These are phyloP conservation scores for Nannochloris sp. DNA, from an alignment of 139 green algal genomes.

Conservation along the genomic window DNA sequence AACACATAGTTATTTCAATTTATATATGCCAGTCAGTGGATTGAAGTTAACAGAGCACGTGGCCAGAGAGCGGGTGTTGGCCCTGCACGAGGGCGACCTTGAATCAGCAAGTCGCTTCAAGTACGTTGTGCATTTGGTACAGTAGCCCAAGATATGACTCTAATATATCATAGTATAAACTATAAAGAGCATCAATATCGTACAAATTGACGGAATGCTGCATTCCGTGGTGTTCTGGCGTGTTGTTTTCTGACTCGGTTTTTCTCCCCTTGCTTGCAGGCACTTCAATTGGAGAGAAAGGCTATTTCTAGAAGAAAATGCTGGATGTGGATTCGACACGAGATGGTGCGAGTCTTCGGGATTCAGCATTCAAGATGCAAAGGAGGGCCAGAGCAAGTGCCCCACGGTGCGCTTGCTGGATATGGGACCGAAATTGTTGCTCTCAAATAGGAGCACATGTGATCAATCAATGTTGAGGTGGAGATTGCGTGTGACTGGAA, in stretches of 20 bases:
- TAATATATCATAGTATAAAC: too few species aligned
- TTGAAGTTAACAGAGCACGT: constrained; percentile 16
- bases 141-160: too few species aligned
- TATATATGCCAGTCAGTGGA: neutral
- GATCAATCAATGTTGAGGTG: constrained; percentile 45
- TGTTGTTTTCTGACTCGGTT: neutral
- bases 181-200: too few species aligned
- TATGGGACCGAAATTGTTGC: constrained; percentile 62
- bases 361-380: constrained; percentile 17
- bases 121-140: constrained; percentile 3
- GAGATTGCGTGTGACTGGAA: constrained; percentile 44
- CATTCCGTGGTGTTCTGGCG: neutral
- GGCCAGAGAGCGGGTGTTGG: constrained; percentile 4
- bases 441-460: constrained; percentile 45
- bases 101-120: constrained; percentile 20
- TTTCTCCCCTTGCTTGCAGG: constrained; percentile 5
- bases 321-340: constrained; percentile 30
- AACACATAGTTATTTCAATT: constrained; percentile 11
- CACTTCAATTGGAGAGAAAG: constrained; percentile 34
- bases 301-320: constrained; percentile 36
- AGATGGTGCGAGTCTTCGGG: constrained; percentile 16
- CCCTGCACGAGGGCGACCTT: neutral
- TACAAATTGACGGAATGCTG: too few species aligned
- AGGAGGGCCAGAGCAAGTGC: neutral
- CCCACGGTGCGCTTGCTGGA: constrained; percentile 38